phyloP scores from a whole-genome alignment of 805 yeast species.

The Myxozyma kluyveri region DNA sequence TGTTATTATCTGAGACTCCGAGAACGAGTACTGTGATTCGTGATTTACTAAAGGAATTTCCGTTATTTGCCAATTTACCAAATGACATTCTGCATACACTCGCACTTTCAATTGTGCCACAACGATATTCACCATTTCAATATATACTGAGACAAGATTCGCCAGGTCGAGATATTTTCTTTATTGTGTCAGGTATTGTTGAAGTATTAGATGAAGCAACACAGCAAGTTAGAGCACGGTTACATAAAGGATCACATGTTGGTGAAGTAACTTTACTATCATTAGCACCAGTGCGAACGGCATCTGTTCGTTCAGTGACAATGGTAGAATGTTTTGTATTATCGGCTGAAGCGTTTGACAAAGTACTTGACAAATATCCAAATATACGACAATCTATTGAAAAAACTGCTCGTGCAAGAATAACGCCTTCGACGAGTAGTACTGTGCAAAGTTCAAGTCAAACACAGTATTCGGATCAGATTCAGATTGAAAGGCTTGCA shows the following conservation, averaged over 20 bases:
- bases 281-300: slow-evolving; percentile 47
- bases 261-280: slow-evolving; percentile 74
- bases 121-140: slow-evolving; percentile 54
- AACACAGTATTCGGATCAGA: no score
- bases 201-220: slow-evolving; percentile 53
- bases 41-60: slow-evolving; percentile 55
- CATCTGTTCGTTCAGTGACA: slow-evolving; percentile 61
- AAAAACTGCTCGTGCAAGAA: slow-evolving; percentile 57
- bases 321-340: slow-evolving; percentile 61
- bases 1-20: slow-evolving; percentile 12
- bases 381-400: slow-evolving; percentile 57
- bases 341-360: slow-evolving; percentile 52
- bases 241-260: slow-evolving; percentile 63
- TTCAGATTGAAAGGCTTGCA: neutral
- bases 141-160: slow-evolving; percentile 60
- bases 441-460: neutral
- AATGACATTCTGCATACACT: slow-evolving; percentile 58
- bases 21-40: slow-evolving; percentile 40
- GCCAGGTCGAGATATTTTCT: slow-evolving; percentile 60
- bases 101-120: slow-evolving; percentile 62
- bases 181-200: slow-evolving; percentile 65
- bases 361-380: slow-evolving; percentile 59
- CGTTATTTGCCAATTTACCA: slow-evolving; percentile 59
- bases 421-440: slow-evolving; percentile 12
- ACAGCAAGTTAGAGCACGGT: slow-evolving; percentile 53